These are phyloP conservation scores for Hydrangea macrophylla DNA, from an alignment of 148 eudicot genomes.

Conservation along the genomic window DNA sequence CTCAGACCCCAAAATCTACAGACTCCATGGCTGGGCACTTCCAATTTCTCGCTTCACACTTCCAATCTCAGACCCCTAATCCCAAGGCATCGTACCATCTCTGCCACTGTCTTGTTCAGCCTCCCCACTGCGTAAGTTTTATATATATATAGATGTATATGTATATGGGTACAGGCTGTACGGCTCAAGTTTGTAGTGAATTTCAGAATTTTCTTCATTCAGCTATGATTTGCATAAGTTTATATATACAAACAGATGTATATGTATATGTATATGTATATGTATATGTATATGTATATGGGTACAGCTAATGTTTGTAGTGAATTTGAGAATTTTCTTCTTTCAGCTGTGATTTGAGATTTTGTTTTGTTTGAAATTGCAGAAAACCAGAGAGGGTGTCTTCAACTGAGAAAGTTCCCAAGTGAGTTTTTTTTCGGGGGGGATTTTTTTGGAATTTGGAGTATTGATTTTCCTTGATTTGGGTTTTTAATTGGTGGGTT, in stretches of 20 bases:
- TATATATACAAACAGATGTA: too few species aligned
- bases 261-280: too few species aligned
- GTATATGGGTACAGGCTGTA: too few species aligned
- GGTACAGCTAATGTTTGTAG: not conserved
- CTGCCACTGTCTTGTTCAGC: slow-evolving; percentile 21
- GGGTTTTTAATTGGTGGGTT: too few species aligned
- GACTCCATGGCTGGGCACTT: slow-evolving; percentile 16
- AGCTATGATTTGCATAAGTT: not conserved
- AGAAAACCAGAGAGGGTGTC: slow-evolving; percentile 25
- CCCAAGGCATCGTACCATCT: slow-evolving; percentile 14
- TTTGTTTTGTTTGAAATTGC: slow-evolving; percentile 18
- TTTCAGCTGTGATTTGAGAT: too few species aligned
- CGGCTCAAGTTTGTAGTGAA: too few species aligned
- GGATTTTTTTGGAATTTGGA: not conserved
- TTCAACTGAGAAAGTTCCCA: slow-evolving; percentile 30
- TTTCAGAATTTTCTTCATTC: not conserved
- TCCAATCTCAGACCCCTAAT: slow-evolving; percentile 2
- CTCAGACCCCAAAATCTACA: slow-evolving; percentile 9
- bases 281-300: too few species aligned
- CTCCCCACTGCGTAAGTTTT: slow-evolving; percentile 31
- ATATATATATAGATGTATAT: too few species aligned
- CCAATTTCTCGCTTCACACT: slow-evolving; percentile 14
- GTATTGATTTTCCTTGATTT: not conserved
- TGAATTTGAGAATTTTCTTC: too few species aligned
- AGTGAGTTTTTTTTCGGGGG: slow-evolving; percentile 24